Evolutionary conservation across 768 basidiomycete genomes (phyloP).

Genomic region (Cytidiella melzeri): DNA sequence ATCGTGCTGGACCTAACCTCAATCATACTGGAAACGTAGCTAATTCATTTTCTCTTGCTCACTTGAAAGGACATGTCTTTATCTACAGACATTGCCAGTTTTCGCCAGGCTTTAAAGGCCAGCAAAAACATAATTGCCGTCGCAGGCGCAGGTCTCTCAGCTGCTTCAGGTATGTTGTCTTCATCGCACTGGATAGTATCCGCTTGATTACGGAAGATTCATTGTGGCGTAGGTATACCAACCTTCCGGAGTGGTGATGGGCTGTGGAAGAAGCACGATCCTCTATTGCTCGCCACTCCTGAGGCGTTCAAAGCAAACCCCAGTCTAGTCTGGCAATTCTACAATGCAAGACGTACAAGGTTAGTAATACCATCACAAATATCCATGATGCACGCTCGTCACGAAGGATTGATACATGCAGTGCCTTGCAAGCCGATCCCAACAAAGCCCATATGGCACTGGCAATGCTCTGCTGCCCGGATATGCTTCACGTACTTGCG

Average conservation of each 20-base stretch:
- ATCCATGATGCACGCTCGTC: not conserved
- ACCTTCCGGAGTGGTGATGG: slow-evolving; percentile 52
- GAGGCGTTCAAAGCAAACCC: slow-evolving; percentile 44
- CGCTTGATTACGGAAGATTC: too few relatives aligned
- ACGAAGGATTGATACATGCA: slow-evolving; percentile 17
- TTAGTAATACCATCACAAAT: slow-evolving; percentile 18
- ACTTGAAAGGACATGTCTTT: not conserved
- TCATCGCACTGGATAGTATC: too few relatives aligned
- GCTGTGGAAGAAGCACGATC: slow-evolving; percentile 45
- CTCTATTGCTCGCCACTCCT: slow-evolving; percentile 46
- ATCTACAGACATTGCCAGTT: slow-evolving; percentile 8
- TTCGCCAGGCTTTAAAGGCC: slow-evolving; percentile 16
- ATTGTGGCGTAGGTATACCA: slow-evolving; percentile 32
- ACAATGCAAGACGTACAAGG: slow-evolving; percentile 52
- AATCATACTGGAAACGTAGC: too few relatives aligned
- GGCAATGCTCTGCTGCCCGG: slow-evolving; percentile 30
- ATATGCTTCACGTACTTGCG: not conserved
- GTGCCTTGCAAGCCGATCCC: slow-evolving; percentile 40
- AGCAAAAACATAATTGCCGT: slow-evolving; percentile 35
- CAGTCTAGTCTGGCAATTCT: slow-evolving; percentile 58
- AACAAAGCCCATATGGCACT: slow-evolving; percentile 54
- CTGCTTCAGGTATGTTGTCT: slow-evolving; percentile 43
- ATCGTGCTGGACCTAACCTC: too few relatives aligned
- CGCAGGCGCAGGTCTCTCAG: slow-evolving; percentile 58
- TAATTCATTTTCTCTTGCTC: too few relatives aligned